Percentiles rank a stretch among this genome's conserved stretches.
Evolutionary conservation across 257 asterid species (phyloP).

Genomic region (Rhazya stricta): DNA sequence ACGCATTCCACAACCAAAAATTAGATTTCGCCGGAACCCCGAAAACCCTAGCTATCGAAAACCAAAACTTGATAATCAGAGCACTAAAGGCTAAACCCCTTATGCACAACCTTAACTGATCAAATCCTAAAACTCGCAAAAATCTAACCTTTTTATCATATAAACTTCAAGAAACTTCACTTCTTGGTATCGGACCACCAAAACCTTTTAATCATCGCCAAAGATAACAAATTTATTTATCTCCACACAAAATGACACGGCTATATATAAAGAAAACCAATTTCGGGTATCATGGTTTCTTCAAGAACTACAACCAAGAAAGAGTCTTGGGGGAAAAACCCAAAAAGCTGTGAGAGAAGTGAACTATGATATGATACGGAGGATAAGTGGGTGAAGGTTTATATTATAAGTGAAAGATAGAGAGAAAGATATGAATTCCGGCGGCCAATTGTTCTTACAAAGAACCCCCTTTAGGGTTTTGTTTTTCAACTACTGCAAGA

Average conservation of each 20-base stretch:
- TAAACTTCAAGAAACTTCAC: slow-evolving; percentile 22
- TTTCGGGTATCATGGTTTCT: slow-evolving; percentile 23
- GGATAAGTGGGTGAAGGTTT: slow-evolving; percentile 24
- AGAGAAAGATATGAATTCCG: slow-evolving; percentile 31
- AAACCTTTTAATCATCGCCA: slow-evolving; percentile 27
- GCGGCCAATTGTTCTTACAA: slow-evolving; percentile 75
- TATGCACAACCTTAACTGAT: slow-evolving; percentile 14
- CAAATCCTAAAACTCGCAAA: slow-evolving; percentile 23
- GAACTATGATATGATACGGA: slow-evolving; percentile 20
- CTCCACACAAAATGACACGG: background rate
- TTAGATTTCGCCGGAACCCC: slow-evolving; percentile 14
- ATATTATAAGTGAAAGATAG: slow-evolving; percentile 24
- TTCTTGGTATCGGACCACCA: slow-evolving; percentile 17
- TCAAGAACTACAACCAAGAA: slow-evolving; percentile 11
- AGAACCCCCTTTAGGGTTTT: slow-evolving; percentile 85
- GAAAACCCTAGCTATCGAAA: slow-evolving; percentile 27
- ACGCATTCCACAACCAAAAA: slow-evolving; percentile 13
- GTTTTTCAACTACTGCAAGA: slow-evolving; percentile 35
- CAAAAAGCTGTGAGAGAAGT: slow-evolving; percentile 7
- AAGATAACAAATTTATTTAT: slow-evolving; percentile 19
- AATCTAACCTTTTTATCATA: slow-evolving; percentile 39
- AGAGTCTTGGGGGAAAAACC: slow-evolving; percentile 8
- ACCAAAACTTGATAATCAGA: slow-evolving; percentile 13
- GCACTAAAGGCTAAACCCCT: slow-evolving; percentile 18
- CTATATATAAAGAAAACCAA: slow-evolving; percentile 11